Percentiles rank a stretch among this genome's conserved stretches.
phyloP scores from a whole-genome alignment of 2,329 filamentous ascomycete genomes.

The Colletotrichum phormii region DNA sequence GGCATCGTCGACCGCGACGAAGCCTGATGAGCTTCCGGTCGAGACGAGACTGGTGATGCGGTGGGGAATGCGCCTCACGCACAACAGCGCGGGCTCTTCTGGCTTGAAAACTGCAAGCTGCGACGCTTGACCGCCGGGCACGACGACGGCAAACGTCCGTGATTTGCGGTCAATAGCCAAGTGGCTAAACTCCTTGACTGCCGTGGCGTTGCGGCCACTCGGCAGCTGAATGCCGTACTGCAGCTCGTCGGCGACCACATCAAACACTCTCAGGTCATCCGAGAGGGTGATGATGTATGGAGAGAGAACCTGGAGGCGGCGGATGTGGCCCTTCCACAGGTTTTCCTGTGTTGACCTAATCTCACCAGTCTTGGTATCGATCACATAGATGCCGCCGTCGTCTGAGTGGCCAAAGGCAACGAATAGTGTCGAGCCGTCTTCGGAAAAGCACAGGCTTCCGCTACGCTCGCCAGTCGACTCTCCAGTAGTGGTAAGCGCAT shows the following conservation, averaged over 20 bases:
- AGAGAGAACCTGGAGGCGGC: conserved; percentile 77
- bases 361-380: conserved; percentile 77
- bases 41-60: conserved; percentile 76
- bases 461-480: conserved; percentile 53
- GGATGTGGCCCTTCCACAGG: conserved; percentile 73
- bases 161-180: conserved; percentile 78
- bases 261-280: conserved; percentile 80
- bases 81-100: conserved; percentile 67
- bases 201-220: conserved; percentile 48
- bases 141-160: conserved; percentile 73
- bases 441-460: conserved; percentile 81
- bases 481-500: conserved; percentile 44
- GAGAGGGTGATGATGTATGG: conserved; percentile 82
- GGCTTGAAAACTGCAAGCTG: conserved; percentile 76
- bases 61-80: conserved; percentile 66
- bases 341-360: conserved; percentile 76
- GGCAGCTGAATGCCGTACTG: conserved; percentile 73
- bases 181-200: conserved; percentile 62
- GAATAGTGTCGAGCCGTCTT: conserved; percentile 87
- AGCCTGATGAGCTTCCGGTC: conserved; percentile 74
- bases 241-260: conserved; percentile 83
- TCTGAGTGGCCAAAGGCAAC: conserved; percentile 68
- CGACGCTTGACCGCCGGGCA: conserved; percentile 60
- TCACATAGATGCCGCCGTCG: conserved; percentile 76
- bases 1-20: conserved; percentile 79